Percentiles rank a stretch among this genome's conserved stretches.
phyloP scores from a whole-genome alignment of 768 basidiomycete genomes.

The Termitomyces sp. region DNA sequence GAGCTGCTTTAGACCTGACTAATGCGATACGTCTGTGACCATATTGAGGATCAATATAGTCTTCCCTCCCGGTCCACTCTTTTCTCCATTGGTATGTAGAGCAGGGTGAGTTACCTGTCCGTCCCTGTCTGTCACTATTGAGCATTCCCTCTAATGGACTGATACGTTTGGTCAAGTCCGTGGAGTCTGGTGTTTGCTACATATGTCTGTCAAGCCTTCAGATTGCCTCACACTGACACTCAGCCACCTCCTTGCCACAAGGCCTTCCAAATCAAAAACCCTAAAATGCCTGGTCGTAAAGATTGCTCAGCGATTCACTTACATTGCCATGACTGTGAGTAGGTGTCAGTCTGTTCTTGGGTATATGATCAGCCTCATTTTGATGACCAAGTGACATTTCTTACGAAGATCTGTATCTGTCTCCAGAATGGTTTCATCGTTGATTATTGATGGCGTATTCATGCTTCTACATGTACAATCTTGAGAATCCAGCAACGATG shows the following conservation, averaged over 20 bases:
- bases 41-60: neutral
- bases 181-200: slow-evolving; percentile 87
- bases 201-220: slow-evolving; percentile 16
- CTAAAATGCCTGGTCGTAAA: slow-evolving; percentile 92
- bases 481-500: neutral
- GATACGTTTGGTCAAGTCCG: slow-evolving; percentile 32
- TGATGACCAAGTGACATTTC: neutral
- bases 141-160: neutral
- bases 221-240: slow-evolving; percentile 12
- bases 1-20: neutral
- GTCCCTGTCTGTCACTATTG: neutral
- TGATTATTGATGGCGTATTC: neutral
- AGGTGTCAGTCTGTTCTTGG: no score
- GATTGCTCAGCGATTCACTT: slow-evolving; percentile 83
- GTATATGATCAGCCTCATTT: neutral
- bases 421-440: no score
- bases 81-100: neutral
- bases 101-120: neutral
- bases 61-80: no score
- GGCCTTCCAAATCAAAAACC: slow-evolving; percentile 86
- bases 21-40: no score
- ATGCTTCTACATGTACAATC: neutral
- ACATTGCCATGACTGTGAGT: slow-evolving; percentile 92
- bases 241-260: slow-evolving; percentile 92
- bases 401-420: neutral